phyloP scores from a whole-genome alignment of 805 yeast genomes.

The Trichomonascus vanleenenianus region DNA sequence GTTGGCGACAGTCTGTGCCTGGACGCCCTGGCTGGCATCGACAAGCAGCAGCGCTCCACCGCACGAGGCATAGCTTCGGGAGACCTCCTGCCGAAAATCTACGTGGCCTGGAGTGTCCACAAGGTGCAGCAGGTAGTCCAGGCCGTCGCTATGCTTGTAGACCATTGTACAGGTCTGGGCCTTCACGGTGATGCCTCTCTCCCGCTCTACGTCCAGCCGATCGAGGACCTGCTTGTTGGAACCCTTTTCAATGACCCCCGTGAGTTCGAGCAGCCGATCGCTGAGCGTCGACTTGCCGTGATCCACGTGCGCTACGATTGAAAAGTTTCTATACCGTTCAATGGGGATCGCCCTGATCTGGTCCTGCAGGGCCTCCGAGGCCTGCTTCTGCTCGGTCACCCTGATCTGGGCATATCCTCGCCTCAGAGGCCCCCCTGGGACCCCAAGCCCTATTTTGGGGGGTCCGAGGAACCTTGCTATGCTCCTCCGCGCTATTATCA shows the following conservation, averaged over 20 bases:
- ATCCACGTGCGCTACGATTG: constrained; percentile 95
- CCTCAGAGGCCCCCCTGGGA: too few relatives aligned
- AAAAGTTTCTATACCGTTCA: constrained; percentile 77
- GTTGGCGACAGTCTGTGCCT: constrained; percentile 98
- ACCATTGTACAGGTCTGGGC: constrained; percentile 97
- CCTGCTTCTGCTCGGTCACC: too few relatives aligned
- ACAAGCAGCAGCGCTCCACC: constrained; percentile 87
- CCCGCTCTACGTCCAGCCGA: constrained; percentile 88
- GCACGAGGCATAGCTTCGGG: constrained; percentile 91
- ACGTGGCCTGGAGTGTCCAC: constrained; percentile 99
- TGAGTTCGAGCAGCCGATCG: constrained; percentile 78
- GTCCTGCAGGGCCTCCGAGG: constrained; percentile 33
- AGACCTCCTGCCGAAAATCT: constrained; percentile 89
- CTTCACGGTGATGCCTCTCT: constrained; percentile 92
- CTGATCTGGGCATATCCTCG: too few relatives aligned
- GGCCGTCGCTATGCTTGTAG: constrained; percentile 46
- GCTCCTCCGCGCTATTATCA: too few relatives aligned
- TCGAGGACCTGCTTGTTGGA: constrained; percentile 74
- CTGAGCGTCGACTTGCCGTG: constrained; percentile 74
- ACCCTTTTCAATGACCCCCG: constrained; percentile 80
- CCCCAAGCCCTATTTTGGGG: too few relatives aligned
- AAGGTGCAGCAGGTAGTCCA: constrained; percentile 77
- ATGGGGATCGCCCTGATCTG: constrained; percentile 75
- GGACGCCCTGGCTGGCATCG: constrained; percentile 95
- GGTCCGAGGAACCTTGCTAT: too few relatives aligned